Evolutionary conservation across 176 grass and related monocot genomes (phyloP).

Genomic region (Carex cristatella): DNA sequence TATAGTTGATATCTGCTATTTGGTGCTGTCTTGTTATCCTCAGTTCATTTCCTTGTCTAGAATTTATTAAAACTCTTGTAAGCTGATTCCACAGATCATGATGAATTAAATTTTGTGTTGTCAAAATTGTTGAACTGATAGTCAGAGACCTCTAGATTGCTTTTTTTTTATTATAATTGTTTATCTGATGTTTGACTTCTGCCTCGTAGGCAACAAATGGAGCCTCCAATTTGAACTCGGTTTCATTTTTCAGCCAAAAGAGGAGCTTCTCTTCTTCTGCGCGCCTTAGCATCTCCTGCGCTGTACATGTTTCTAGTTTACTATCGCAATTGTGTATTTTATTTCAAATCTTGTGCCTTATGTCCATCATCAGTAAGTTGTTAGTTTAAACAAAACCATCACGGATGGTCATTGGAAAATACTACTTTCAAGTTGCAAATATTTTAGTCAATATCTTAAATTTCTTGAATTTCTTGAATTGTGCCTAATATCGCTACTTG

Average conservation of each 20-base stretch:
- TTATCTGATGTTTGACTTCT: constrained; percentile 7
- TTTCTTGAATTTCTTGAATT: neutral
- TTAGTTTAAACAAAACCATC: neutral
- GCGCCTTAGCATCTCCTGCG: neutral
- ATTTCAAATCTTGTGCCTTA: neutral
- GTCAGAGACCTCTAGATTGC: neutral
- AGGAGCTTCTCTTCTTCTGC: constrained; percentile 7
- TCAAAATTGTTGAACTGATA: neutral
- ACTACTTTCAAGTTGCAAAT: neutral
- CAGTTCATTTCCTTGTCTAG: neutral
- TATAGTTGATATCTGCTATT: neutral
- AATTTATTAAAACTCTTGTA: neutral
- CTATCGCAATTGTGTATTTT: neutral
- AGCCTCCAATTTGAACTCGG: neutral
- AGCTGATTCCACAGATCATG: neutral
- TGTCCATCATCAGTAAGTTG: neutral
- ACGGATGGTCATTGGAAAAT: neutral
- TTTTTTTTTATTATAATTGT: neutral
- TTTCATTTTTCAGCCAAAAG: constrained; percentile 14
- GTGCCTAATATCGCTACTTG: neutral
- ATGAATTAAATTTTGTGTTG: neutral
- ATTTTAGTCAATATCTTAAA: neutral
- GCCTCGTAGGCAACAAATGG: neutral
- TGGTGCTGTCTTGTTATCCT: neutral
- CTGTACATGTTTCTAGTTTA: neutral